Evolutionary conservation across 805 yeast species (phyloP), one percentile per base, ranked within the genome.

Genomic region (Blastobotrys americana): DNA sequence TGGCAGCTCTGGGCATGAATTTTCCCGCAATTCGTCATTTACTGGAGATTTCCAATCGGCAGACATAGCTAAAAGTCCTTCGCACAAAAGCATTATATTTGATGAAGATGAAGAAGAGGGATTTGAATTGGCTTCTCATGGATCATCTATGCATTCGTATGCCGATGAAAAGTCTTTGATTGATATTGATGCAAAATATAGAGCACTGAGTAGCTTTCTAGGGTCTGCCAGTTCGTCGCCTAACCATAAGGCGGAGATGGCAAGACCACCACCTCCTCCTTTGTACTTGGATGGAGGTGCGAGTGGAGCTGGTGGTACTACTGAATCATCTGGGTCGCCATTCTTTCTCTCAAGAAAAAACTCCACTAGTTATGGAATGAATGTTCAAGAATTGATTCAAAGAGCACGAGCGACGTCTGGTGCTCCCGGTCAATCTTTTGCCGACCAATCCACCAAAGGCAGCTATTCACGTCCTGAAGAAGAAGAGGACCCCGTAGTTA

Each of bases 151-250:
- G 20, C 59, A 80, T 57, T 77, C 85, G 1, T 70, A 80, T 41
- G 74, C 77, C 4, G 87, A 83, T 54, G 89, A 82, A 51, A 71
- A 71, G 55, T 67, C 70, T 55, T 68, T 82, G 54, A 73, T 72
- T 55, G 87, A 79, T 42, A 80, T 80, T 47, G 86, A 81, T 50
- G 78, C 84, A 54, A 82, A 82, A 55, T 59, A 77, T 31, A 70
- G 72, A 47, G 84, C 87, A 3, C 43, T 57, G 16, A 49, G 52
- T 13, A 33, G 36, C 41, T 35, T 39, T 41, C 42, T 17, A 28
- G 46, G 42, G 8, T 23, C 43, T 27, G 34, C 44, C 2, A 38
- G 41, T 6, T 36, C 43, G 39, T 43, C 45, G 16, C 49, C 45
- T 9, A 42, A 37, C 39, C 31, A 34, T 23, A 27, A 39, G 13